Evolutionary conservation across 1,284 basidiomycete species (phyloP).

Genomic region (Farysia itapuensis): DNA sequence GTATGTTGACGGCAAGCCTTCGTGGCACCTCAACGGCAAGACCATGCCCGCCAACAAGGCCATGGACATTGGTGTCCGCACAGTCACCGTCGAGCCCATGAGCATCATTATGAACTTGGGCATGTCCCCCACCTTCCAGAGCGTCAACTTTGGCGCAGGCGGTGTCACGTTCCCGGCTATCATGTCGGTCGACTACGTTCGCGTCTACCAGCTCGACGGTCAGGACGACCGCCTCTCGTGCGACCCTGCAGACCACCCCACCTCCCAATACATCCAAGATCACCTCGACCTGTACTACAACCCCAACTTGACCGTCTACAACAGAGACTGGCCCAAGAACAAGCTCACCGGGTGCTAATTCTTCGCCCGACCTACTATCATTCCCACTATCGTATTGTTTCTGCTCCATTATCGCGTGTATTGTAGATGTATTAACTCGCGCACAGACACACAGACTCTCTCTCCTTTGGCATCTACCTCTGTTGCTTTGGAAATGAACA

Average conservation of each 20-base stretch:
- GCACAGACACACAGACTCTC: too few species aligned
- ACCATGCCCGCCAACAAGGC: slow-evolving; percentile 22
- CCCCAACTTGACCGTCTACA: slow-evolving; percentile 48
- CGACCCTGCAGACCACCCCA: slow-evolving; percentile 54
- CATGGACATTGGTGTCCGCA: slow-evolving; percentile 44
- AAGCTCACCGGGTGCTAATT: slow-evolving; percentile 36
- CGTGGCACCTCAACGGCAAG: slow-evolving; percentile 46
- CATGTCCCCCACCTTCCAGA: slow-evolving; percentile 54
- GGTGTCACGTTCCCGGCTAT: slow-evolving; percentile 39
- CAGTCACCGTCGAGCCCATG: slow-evolving; percentile 56
- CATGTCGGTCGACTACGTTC: slow-evolving; percentile 49
- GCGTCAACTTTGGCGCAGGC: slow-evolving; percentile 38
- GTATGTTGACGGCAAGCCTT: slow-evolving; percentile 51
- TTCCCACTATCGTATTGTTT: background rate
- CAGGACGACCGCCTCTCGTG: slow-evolving; percentile 37
- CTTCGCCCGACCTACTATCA: background rate
- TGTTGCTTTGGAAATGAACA: too few species aligned
- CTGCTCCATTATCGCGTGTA: background rate
- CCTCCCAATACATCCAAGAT: slow-evolving; percentile 51
- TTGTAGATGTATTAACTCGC: background rate
- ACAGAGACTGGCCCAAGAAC: slow-evolving; percentile 48
- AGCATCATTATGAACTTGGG: slow-evolving; percentile 53
- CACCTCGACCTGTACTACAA: slow-evolving; percentile 55
- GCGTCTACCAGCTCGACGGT: slow-evolving; percentile 50
- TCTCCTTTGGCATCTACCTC: too few species aligned